Evolutionary conservation across 2,329 filamentous ascomycete species (phyloP).

Genomic region (Ascochyta viciae-villosae): DNA sequence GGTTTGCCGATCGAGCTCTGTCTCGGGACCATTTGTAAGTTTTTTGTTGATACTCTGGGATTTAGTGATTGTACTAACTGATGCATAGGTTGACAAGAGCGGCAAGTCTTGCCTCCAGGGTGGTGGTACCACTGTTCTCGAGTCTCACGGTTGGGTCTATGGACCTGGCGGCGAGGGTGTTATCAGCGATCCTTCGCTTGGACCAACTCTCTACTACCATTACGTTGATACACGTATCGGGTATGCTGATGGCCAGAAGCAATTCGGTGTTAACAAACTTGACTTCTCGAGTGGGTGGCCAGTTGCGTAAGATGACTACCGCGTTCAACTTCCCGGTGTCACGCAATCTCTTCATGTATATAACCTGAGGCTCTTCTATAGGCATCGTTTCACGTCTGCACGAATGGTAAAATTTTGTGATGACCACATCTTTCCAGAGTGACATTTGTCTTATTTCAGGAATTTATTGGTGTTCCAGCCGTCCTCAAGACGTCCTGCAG

Average conservation of each 20-base stretch:
- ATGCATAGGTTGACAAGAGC: constrained; percentile 54
- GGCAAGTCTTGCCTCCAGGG: constrained; percentile 59
- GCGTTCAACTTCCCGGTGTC: not conserved
- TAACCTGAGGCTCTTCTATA: not conserved
- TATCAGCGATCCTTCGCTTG: constrained; percentile 54
- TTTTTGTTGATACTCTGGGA: too few relatives aligned
- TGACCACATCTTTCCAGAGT: too few relatives aligned
- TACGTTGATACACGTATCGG: constrained; percentile 55
- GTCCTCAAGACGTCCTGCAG: too few relatives aligned
- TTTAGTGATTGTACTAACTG: not conserved
- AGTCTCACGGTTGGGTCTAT: constrained; percentile 64
- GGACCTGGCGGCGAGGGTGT: constrained; percentile 68
- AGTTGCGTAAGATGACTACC: not conserved
- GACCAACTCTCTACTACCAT: constrained; percentile 40
- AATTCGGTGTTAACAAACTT: constrained; percentile 58
- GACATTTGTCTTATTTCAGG: too few relatives aligned
- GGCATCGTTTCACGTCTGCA: not conserved
- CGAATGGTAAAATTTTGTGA: too few relatives aligned
- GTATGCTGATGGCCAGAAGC: constrained; percentile 55
- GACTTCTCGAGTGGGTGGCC: constrained; percentile 56
- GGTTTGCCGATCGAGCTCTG: constrained; percentile 62
- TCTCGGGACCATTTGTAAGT: constrained; percentile 59
- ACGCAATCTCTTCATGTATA: not conserved
- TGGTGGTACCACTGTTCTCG: constrained; percentile 65
- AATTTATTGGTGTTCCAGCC: too few relatives aligned